A percentile compares a stretch with the other conserved stretches of the same genome.
Evolutionary conservation across 768 basidiomycete species (phyloP).

Genomic region (Strobilomyces dryophilus): DNA sequence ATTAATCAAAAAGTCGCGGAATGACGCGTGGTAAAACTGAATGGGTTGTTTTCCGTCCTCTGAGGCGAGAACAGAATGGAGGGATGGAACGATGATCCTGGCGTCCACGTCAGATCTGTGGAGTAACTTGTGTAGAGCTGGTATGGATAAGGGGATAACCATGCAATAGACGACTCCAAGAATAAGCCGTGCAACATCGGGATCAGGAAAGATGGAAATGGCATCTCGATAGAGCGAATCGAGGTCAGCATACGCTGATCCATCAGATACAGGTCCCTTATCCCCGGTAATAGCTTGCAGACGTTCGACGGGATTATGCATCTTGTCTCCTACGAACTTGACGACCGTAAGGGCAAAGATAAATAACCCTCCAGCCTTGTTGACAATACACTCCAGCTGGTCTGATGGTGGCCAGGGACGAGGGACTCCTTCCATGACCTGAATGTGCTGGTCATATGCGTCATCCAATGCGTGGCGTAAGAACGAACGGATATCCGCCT

Average conservation of each 20-base stretch:
- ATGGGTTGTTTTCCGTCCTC: slow-evolving; percentile 18
- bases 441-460: slow-evolving; percentile 16
- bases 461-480: slow-evolving; percentile 16
- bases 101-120: slow-evolving; percentile 12
- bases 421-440: slow-evolving; percentile 15
- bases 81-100: slow-evolving; percentile 12
- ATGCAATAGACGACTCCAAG: slow-evolving; percentile 18
- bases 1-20: slow-evolving; percentile 18
- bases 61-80: slow-evolving; percentile 16
- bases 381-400: slow-evolving; percentile 17
- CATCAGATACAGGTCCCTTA: background rate
- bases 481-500: slow-evolving; percentile 23
- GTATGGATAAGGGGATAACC: slow-evolving; percentile 9
- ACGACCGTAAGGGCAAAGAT: slow-evolving; percentile 28
- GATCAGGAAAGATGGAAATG: slow-evolving; percentile 16
- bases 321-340: slow-evolving; percentile 21
- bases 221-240: slow-evolving; percentile 19
- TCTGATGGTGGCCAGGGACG: slow-evolving; percentile 24
- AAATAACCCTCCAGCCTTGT: slow-evolving; percentile 24
- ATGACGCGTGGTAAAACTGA: slow-evolving; percentile 21
- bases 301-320: slow-evolving; percentile 11
- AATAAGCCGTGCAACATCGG: slow-evolving; percentile 13
- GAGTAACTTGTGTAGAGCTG: slow-evolving; percentile 13
- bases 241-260: slow-evolving; percentile 17
- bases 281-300: slow-evolving; percentile 15